Base-by-base conservation (phyloP, 192 early-diverging fungal genomes). In the Coemansia sp. region DNA sequence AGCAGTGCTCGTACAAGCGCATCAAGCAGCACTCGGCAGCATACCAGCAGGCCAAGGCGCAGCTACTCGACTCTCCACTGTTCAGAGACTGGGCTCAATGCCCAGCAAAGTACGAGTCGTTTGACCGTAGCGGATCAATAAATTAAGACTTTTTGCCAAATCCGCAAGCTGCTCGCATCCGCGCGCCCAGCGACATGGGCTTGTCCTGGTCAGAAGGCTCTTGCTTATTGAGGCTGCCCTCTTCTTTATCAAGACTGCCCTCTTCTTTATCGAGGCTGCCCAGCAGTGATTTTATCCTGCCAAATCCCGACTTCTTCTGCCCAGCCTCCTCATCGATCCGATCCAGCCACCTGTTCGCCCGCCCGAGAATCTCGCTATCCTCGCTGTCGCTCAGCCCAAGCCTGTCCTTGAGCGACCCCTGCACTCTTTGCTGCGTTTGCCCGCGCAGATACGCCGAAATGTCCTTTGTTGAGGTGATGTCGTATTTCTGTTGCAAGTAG, bases 81-180 rank as follows among this genome's bases (percentile, higher is more conserved):
- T 77, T 77, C 23, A 16, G 40, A 1, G 41, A 21, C n/a, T 77
- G 74, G 74, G 64, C 63, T 14, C 42, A 34, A 2, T 60, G 67
- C n/a, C 64, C 74, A 0, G 30, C 14, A 0, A 39, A 32, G n/a
- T 59, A 63, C 49, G 73, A 69, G 51, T 23, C 38, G 0, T 76
- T 69, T 48, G 55, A 59, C 37, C 10, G 17, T 12, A 38, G 31
- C 7, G 59, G 59, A 15, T 20, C 18, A 7, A 14, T 50, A 47
- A 23, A 45, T 21, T 23, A 45, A 41, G 40, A 6, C 17, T 45
- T 58, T 9, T 34, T 40, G 16, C 50, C 51, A 56, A 66, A 69
- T 7, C 73, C 66, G 62, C 62, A 50, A 2, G 49, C 58, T 9
- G 55, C 49, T 10, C 73, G 73, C 73, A 76, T 69, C 26, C 47